These are phyloP conservation scores for Cutaneotrichosporon cavernicola DNA, from an alignment of 1,284 basidiomycete species.

Conservation along the genomic window DNA sequence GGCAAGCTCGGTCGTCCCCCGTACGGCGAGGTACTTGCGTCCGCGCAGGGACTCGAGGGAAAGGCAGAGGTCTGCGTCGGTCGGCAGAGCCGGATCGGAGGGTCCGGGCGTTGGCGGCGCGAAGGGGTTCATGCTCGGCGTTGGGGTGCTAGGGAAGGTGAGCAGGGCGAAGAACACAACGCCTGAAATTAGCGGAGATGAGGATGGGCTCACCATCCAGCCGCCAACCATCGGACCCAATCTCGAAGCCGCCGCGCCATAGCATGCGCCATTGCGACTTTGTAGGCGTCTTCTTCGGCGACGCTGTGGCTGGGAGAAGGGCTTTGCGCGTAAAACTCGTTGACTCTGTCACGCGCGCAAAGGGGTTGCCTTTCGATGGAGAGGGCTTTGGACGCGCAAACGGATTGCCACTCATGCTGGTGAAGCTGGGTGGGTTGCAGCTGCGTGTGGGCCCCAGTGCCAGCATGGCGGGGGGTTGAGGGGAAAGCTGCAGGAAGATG, in stretches of 20 bases:
- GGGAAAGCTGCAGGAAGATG: neutral
- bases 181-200: constrained; percentile 27
- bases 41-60: constrained; percentile 53
- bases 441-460: neutral
- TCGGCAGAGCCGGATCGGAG: constrained; percentile 25
- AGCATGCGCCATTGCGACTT: constrained; percentile 43
- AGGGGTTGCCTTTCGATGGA: constrained; percentile 13
- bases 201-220: constrained; percentile 40
- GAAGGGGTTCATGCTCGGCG: constrained; percentile 1
- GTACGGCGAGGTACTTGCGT: constrained; percentile 44
- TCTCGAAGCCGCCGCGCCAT: constrained; percentile 51
- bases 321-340: constrained; percentile 9
- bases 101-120: constrained; percentile 14
- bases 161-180: constrained; percentile 48
- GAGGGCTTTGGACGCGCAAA: neutral
- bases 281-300: neutral
- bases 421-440: neutral
- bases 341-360: constrained; percentile 11
- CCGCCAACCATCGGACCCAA: constrained; percentile 48
- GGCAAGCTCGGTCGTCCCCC: constrained; percentile 37
- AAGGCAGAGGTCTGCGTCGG: constrained; percentile 50
- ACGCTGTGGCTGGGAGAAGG: constrained; percentile 9
- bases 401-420: neutral
- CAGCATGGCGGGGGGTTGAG: neutral
- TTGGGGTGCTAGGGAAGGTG: constrained; percentile 7